A percentile compares a stretch with the other conserved stretches of the same genome.
phyloP scores from a whole-genome alignment of 345 rosid species.

The Jatropha curcas region DNA sequence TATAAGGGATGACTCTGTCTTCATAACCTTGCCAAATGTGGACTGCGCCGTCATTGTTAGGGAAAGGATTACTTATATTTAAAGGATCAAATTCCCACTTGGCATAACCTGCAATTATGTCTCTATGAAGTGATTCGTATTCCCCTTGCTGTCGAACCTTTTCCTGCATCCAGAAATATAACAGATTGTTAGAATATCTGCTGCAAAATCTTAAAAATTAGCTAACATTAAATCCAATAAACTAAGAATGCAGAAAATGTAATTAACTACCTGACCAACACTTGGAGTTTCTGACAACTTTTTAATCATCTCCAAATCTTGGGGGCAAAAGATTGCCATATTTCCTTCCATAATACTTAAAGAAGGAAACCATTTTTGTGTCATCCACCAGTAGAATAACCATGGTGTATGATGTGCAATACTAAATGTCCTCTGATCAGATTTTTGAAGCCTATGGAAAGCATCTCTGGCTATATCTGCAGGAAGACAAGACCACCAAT shows the following conservation, averaged over 20 bases:
- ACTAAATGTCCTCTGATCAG: slow-evolving; percentile 59
- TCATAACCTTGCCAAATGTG: slow-evolving; percentile 77
- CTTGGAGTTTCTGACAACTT: slow-evolving; percentile 40
- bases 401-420: slow-evolving; percentile 73
- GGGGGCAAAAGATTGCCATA: slow-evolving; percentile 37
- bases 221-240: too few relatives aligned
- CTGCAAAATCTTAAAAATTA: background rate
- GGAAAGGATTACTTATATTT: slow-evolving; percentile 65
- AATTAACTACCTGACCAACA: slow-evolving; percentile 51
- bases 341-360: slow-evolving; percentile 49
- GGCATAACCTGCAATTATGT: slow-evolving; percentile 55
- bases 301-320: slow-evolving; percentile 45
- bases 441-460: slow-evolving; percentile 34
- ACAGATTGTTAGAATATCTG: background rate
- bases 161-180: slow-evolving; percentile 39
- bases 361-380: slow-evolving; percentile 72
- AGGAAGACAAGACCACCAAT: slow-evolving; percentile 87
- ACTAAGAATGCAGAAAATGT: too few relatives aligned
- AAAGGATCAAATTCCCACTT: slow-evolving; percentile 84
- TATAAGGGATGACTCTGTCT: slow-evolving; percentile 57
- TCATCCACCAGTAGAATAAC: slow-evolving; percentile 86
- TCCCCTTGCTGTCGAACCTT: slow-evolving; percentile 68
- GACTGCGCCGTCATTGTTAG: slow-evolving; percentile 49
- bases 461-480: slow-evolving; percentile 37
- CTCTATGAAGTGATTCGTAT: slow-evolving; percentile 60